phyloP scores from a whole-genome alignment of 805 yeast genomes.

The Candida sanyiensis region DNA sequence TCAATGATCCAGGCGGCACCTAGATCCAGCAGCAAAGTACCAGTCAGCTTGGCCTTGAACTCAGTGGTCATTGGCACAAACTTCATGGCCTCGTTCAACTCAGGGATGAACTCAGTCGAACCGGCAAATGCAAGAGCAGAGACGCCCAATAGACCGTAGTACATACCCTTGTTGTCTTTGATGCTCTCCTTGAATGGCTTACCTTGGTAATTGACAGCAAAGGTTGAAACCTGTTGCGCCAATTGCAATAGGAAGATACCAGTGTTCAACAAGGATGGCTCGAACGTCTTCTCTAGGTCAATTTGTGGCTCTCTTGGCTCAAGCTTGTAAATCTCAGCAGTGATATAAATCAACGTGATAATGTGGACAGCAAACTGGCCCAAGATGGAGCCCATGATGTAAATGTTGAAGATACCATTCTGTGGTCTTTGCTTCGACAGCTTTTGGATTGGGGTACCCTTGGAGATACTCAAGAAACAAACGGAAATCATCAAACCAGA shows the following conservation, averaged over 20 bases:
- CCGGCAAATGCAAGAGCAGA: conserved; percentile 85
- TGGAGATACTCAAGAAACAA: conserved; percentile 91
- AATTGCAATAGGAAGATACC: conserved; percentile 92
- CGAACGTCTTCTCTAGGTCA: conserved; percentile 83
- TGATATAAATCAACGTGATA: conserved; percentile 72
- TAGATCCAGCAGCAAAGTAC: conserved; percentile 69
- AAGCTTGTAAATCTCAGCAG: conserved; percentile 72
- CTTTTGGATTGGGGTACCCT: conserved; percentile 86
- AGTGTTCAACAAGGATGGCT: conserved; percentile 88
- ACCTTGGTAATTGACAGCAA: conserved; percentile 97
- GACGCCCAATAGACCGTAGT: conserved; percentile 88
- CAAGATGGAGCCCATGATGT: conserved; percentile 95
- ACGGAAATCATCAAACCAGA: conserved; percentile 90
- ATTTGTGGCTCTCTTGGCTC: conserved; percentile 92
- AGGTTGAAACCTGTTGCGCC: conserved; percentile 95
- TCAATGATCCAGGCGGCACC: conserved; percentile 75
- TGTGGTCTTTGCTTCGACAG: conserved; percentile 93
- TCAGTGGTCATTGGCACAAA: conserved; percentile 76
- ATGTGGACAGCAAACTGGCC: conserved; percentile 96
- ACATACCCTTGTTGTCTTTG: conserved; percentile 91
- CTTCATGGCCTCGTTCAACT: conserved; percentile 84
- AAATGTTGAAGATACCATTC: conserved; percentile 90
- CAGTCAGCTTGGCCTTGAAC: conserved; percentile 76
- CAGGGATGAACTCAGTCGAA: conserved; percentile 92
- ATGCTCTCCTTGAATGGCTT: conserved; percentile 92